A percentile compares a stretch with the other conserved stretches of the same genome.
Evolutionary conservation across 2,329 filamentous ascomycete genomes (phyloP).

Genomic region (Chrysoporthe cubensis): DNA sequence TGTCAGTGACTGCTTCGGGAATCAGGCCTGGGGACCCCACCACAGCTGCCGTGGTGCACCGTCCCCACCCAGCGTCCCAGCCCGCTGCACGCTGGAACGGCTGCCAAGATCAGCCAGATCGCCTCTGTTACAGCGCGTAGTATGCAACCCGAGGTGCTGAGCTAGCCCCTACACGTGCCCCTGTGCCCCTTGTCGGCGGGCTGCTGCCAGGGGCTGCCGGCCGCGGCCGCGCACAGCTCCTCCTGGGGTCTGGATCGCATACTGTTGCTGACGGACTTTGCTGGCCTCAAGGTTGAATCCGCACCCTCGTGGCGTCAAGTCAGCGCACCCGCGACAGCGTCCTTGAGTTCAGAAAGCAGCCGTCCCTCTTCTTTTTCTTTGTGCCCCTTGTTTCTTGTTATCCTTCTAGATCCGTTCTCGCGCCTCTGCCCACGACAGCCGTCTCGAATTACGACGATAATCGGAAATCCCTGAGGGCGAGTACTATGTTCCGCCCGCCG

Average conservation of each 20-base stretch:
- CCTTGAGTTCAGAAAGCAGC: too few species aligned
- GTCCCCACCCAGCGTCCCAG: too few species aligned
- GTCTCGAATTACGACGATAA: neutral
- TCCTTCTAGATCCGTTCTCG: too few species aligned
- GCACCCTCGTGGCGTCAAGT: neutral
- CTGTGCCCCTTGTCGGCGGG: neutral
- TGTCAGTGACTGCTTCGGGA: neutral
- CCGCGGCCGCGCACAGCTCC: neutral
- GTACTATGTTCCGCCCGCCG: slow-evolving; percentile 9
- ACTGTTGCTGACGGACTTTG: neutral
- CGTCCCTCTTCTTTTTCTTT: neutral
- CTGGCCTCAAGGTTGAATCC: neutral
- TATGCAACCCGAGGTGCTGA: neutral
- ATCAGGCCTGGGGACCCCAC: neutral
- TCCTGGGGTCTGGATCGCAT: neutral
- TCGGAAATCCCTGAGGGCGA: neutral
- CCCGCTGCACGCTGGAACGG: too few species aligned
- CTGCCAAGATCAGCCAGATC: too few species aligned
- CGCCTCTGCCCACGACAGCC: too few species aligned
- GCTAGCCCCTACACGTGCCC: neutral
- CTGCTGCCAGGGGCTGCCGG: neutral
- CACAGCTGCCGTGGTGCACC: neutral
- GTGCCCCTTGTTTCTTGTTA: neutral
- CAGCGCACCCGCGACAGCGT: neutral
- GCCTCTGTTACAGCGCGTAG: neutral